These are phyloP conservation scores for Eucalyptus urophylla DNA, from an alignment of 345 rosid species.

Conservation along the genomic window DNA sequence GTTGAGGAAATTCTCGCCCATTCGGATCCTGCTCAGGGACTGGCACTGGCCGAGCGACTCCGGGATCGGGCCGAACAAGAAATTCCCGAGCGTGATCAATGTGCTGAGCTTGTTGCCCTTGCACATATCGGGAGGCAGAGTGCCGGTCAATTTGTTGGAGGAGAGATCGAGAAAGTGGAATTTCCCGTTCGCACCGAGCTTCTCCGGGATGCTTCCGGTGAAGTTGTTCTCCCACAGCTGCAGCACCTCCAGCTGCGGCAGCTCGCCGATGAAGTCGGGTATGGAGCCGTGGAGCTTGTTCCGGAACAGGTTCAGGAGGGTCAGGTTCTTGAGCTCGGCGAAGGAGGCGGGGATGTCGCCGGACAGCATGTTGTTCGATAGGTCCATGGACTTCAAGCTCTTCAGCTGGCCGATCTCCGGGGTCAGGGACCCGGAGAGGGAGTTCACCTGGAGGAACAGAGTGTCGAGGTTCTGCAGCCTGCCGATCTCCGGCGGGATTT, in stretches of 20 bases:
- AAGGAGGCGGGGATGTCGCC: constrained; percentile 28
- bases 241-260: constrained; percentile 30
- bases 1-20: constrained; percentile 39
- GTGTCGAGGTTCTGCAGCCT: constrained; percentile 37
- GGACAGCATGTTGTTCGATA: constrained; percentile 24
- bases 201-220: constrained; percentile 27
- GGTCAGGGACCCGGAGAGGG: constrained; percentile 14
- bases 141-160: constrained; percentile 33
- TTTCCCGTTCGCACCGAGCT: constrained; percentile 26
- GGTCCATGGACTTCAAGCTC: constrained; percentile 33
- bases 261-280: constrained; percentile 25
- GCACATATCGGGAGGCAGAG: constrained; percentile 28
- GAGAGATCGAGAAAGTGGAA: constrained; percentile 23
- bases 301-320: constrained; percentile 27
- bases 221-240: constrained; percentile 47
- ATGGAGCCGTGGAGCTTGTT: constrained; percentile 37
- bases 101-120: constrained; percentile 22
- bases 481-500: constrained; percentile 23
- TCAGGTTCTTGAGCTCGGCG: constrained; percentile 26
- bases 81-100: constrained; percentile 27
- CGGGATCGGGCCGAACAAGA: constrained; percentile 36
- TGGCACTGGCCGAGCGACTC: constrained; percentile 22
- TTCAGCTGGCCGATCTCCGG: constrained; percentile 24
- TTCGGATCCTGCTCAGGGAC: constrained; percentile 29
- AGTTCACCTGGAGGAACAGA: constrained; percentile 39